Conservation (phyloP, 345 rosid species). For the Salix caprea region DNA sequence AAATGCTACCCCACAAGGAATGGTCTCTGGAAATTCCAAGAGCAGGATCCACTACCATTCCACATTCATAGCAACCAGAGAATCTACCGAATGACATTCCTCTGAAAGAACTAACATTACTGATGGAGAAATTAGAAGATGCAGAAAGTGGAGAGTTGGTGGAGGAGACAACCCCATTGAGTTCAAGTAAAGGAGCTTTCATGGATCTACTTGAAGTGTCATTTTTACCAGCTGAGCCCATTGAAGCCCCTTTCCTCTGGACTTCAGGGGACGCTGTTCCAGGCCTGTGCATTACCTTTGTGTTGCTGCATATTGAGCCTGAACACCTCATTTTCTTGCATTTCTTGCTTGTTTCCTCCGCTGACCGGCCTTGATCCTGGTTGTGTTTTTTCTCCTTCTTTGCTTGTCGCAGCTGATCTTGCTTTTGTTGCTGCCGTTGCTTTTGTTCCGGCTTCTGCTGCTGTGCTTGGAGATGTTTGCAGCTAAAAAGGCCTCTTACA, state of each 20-base stretch:
- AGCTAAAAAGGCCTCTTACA: constrained; percentile 49
- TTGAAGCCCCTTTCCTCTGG: constrained; percentile 39
- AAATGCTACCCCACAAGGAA: constrained; percentile 49
- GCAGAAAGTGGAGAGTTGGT: constrained; percentile 40
- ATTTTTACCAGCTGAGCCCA: constrained; percentile 15
- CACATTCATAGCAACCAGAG: constrained; percentile 74
- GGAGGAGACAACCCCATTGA: constrained; percentile 35
- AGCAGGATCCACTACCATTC: constrained; percentile 76
- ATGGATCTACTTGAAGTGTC: constrained; percentile 48
- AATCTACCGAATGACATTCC: constrained; percentile 69
- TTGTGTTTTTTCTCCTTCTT: not conserved
- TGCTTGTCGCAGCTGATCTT: not conserved
- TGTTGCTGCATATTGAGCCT: constrained; percentile 74
- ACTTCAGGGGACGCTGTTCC: constrained; percentile 39
- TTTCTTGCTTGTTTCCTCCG: constrained; percentile 43
- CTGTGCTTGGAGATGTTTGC: constrained; percentile 36
- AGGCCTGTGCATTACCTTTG: constrained; percentile 54
- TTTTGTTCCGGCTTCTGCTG: constrained; percentile 18
- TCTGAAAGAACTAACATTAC: constrained; percentile 32
- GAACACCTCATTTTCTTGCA: constrained; percentile 73
- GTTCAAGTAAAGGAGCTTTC: constrained; percentile 43
- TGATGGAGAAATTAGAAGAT: constrained; percentile 33
- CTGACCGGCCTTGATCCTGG: constrained; percentile 12
- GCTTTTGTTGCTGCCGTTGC: constrained; percentile 1
- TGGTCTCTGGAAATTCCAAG: constrained; percentile 52